These are phyloP conservation scores for Ceratocystiopsis minuta DNA, from an alignment of 2,329 filamentous ascomycete species.

Conservation along the genomic window DNA sequence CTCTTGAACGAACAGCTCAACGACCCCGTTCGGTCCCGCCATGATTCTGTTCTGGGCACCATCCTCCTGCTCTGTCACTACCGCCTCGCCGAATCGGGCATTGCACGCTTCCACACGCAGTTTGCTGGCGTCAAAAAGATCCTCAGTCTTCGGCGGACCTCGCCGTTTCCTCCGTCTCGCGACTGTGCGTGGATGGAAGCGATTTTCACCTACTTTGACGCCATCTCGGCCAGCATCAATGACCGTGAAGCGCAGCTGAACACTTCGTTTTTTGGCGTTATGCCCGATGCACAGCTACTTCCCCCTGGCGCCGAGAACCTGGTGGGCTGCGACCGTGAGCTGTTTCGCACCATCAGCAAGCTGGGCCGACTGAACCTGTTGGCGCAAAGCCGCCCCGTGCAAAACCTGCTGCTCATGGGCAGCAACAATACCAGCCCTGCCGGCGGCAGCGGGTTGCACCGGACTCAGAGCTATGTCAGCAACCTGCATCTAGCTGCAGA, in stretches of 20 bases:
- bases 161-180: constrained; percentile 33
- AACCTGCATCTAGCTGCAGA: constrained; percentile 40
- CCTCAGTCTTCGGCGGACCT: constrained; percentile 50
- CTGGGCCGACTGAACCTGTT: constrained; percentile 73
- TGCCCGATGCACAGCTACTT: constrained; percentile 29
- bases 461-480: constrained; percentile 15
- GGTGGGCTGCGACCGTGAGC: constrained; percentile 66
- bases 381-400: constrained; percentile 47
- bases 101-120: constrained; percentile 84
- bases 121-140: constrained; percentile 88
- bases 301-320: constrained; percentile 60
- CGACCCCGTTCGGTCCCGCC: constrained; percentile 53
- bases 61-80: constrained; percentile 80
- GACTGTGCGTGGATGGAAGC: constrained; percentile 82
- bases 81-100: constrained; percentile 81
- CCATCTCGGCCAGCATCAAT: constrained; percentile 80
- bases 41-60: constrained; percentile 77
- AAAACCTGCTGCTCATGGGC: constrained; percentile 15
- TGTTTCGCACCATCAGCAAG: constrained; percentile 74
- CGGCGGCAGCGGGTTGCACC: neutral
- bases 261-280: constrained; percentile 42
- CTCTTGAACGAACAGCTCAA: constrained; percentile 72
- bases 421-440: neutral
- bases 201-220: constrained; percentile 88
- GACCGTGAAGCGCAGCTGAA: constrained; percentile 73